Evolutionary conservation across 441 rosid species (phyloP).

Genomic region (Biscutella laevigata): DNA sequence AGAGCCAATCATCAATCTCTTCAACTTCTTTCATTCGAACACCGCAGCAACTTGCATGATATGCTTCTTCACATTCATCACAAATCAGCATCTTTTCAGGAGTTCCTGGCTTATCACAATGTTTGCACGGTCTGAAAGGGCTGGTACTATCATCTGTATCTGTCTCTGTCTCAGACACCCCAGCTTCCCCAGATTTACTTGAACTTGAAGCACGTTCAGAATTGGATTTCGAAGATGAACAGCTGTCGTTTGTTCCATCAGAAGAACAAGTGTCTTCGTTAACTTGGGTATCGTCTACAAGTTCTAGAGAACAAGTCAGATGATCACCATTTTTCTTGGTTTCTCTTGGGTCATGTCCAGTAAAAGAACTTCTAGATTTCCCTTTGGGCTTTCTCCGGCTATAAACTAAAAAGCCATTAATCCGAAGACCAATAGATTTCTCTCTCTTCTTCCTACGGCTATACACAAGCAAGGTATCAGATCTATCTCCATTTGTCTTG

Average conservation of each 20-base stretch:
- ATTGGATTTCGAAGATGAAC: slow-evolving; percentile 57
- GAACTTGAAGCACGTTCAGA: slow-evolving; percentile 44
- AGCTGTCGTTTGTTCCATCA: slow-evolving; percentile 58
- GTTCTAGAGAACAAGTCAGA: slow-evolving; percentile 17
- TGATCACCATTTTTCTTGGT: slow-evolving; percentile 28
- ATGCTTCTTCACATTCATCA: slow-evolving; percentile 77
- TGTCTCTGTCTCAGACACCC: slow-evolving; percentile 28
- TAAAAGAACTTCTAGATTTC: slow-evolving; percentile 13
- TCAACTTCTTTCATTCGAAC: slow-evolving; percentile 44
- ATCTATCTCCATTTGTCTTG: slow-evolving; percentile 12
- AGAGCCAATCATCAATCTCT: slow-evolving; percentile 64
- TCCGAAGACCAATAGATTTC: slow-evolving; percentile 18
- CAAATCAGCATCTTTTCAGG: slow-evolving; percentile 60
- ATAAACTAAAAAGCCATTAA: slow-evolving; percentile 29
- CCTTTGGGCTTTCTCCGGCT: slow-evolving; percentile 18
- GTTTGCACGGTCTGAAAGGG: slow-evolving; percentile 48
- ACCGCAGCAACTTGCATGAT: slow-evolving; percentile 67
- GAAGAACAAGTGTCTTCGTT: slow-evolving; percentile 21
- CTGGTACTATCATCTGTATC: slow-evolving; percentile 25
- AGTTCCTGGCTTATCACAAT: slow-evolving; percentile 47
- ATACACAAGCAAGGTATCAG: slow-evolving; percentile 21
- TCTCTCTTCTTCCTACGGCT: slow-evolving; percentile 25
- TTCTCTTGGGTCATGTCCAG: slow-evolving; percentile 8
- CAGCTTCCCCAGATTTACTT: slow-evolving; percentile 34
- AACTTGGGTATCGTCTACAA: background rate